Percentiles rank a stretch among this genome's conserved stretches.
Evolutionary conservation across 1,139 yeast genomes (phyloP).

Genomic region (Blastobotrys elegans): DNA sequence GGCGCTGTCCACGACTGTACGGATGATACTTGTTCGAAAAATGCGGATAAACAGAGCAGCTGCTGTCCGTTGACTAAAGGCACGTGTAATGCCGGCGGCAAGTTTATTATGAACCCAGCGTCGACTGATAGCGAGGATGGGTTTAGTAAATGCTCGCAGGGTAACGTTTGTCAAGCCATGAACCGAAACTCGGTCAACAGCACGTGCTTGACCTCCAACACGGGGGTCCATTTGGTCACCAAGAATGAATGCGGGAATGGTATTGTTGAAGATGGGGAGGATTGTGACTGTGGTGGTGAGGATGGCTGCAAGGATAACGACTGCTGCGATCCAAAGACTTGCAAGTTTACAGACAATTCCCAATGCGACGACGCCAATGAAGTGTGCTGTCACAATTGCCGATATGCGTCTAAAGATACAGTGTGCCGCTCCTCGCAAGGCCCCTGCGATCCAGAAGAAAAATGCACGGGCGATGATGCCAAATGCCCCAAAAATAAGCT

Average conservation of each 20-base stretch:
- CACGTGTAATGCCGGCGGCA: slow-evolving; percentile 34
- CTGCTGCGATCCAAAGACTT: slow-evolving; percentile 38
- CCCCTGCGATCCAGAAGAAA: slow-evolving; percentile 36
- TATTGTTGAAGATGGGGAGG: slow-evolving; percentile 40
- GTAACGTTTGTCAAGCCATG: slow-evolving; percentile 36
- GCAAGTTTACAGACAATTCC: slow-evolving; percentile 33
- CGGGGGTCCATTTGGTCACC: slow-evolving; percentile 33
- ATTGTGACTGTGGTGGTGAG: slow-evolving; percentile 39
- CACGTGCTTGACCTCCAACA: slow-evolving; percentile 34
- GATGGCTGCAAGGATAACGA: slow-evolving; percentile 33
- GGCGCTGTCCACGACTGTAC: slow-evolving; percentile 43
- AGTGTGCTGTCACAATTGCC: slow-evolving; percentile 34
- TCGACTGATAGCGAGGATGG: slow-evolving; percentile 29
- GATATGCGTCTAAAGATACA: slow-evolving; percentile 29
- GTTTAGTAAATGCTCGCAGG: slow-evolving; percentile 36
- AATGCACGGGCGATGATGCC: slow-evolving; percentile 36
- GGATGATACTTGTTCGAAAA: slow-evolving; percentile 32
- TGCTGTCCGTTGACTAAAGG: slow-evolving; percentile 35
- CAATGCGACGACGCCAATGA: slow-evolving; percentile 38
- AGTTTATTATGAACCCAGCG: slow-evolving; percentile 38
- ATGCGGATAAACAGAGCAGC: slow-evolving; percentile 26
- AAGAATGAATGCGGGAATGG: slow-evolving; percentile 39
- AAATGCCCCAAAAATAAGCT: slow-evolving; percentile 32
- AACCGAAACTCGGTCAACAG: slow-evolving; percentile 31
- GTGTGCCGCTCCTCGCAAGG: slow-evolving; percentile 36